phyloP scores from a whole-genome alignment of 2,329 filamentous ascomycete genomes.

The Penicillium nordicum region DNA sequence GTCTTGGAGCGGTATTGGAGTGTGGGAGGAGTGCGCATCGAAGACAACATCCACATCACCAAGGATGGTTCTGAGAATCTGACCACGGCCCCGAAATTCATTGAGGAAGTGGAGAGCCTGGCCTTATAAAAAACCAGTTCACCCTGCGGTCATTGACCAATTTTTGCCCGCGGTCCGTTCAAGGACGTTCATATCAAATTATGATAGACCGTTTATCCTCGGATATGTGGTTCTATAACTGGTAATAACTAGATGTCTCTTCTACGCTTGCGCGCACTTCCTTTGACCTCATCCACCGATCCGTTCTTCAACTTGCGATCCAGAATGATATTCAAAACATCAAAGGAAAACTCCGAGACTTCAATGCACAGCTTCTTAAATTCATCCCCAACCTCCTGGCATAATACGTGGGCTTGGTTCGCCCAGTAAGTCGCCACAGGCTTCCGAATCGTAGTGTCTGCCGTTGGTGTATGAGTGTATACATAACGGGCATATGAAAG shows the following conservation, averaged over 20 bases:
- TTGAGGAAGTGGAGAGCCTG: slow-evolving; percentile 59
- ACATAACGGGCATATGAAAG: slow-evolving; percentile 89
- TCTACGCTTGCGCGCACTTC: slow-evolving; percentile 42
- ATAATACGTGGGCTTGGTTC: slow-evolving; percentile 71
- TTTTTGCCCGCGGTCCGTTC: background rate
- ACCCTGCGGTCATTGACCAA: background rate
- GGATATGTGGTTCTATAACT: background rate
- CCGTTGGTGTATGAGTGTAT: slow-evolving; percentile 68
- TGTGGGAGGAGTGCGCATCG: slow-evolving; percentile 88
- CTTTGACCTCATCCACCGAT: slow-evolving; percentile 32
- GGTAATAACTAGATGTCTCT: slow-evolving; percentile 23
- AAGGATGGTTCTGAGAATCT: slow-evolving; percentile 77
- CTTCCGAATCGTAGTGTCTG: slow-evolving; percentile 70
- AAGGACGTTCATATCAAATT: background rate
- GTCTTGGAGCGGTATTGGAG: slow-evolving; percentile 78
- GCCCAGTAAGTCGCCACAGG: slow-evolving; percentile 93
- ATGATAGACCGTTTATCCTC: background rate
- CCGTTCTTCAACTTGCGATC: slow-evolving; percentile 45
- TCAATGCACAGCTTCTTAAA: slow-evolving; percentile 83
- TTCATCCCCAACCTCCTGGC: slow-evolving; percentile 80
- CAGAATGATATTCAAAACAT: slow-evolving; percentile 66
- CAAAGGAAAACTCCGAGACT: slow-evolving; percentile 87
- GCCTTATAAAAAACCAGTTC: slow-evolving; percentile 21
- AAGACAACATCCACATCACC: slow-evolving; percentile 84
- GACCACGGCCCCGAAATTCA: slow-evolving; percentile 72